Evolutionary conservation across 2,329 filamentous ascomycete genomes (phyloP), one percentile per base, ranked within the genome.

Genomic region (Colletotrichum sp.): DNA sequence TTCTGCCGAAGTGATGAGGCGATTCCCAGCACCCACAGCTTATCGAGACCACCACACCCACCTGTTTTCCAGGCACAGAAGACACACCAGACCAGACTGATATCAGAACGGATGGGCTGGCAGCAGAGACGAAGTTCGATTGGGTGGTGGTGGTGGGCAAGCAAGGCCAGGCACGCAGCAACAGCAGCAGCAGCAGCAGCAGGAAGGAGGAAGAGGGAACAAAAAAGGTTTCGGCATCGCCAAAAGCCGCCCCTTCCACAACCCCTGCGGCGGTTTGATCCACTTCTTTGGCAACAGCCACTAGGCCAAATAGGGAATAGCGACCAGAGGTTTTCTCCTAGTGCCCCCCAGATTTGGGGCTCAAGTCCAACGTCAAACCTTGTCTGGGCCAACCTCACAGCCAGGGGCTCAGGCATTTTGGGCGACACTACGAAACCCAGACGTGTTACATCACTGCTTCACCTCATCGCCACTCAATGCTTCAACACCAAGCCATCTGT

Each of bases 361-460:
- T 76, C 75, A 75, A 76, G 68, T 75, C 58, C 75, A 69, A 77
- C 70, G 55, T 65, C 69, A 76, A 74, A 67, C 76, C 68, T 76
- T 68, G 67, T 71, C 61, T 24, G 21, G 32, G 26, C 64, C 76
- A 68, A 72, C 68, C 34, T 69, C 62, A 48, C 59, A 43, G 63
- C 58, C 74, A 76, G 74, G 74, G 74, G 74, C 71, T 74, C 66
- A 65, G 65, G 71, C 71, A 71, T 38, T 71, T 69, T 73, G 67
- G 70, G 43, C 70, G 21, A 66, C 63, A 69, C 58, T 30, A 58
- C 86, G 86, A 88, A 88, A 88, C 87, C 81, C 77, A 77, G 80
- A 81, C 81, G 71, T 85, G 87, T 88, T 85, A 83, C 87, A 88
- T 83, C 79, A 83, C 79, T 88, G 87, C 86, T 83, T 88, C 87